Evolutionary conservation across 2,329 filamentous ascomycete species (phyloP).

Genomic region (Blastomyces gilchristii): DNA sequence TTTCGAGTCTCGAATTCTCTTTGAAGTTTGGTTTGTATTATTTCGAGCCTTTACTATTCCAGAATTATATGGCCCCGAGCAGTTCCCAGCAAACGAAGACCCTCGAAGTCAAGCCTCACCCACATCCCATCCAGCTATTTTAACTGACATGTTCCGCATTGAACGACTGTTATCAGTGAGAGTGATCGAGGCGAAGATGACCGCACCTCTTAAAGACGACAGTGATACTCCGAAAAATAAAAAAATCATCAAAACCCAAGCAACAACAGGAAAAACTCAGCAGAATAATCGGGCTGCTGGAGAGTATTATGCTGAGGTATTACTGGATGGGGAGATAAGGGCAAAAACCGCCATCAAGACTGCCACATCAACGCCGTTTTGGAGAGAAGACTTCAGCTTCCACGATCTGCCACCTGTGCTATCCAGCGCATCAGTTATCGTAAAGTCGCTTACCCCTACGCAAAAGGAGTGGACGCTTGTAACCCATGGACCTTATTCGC

Average conservation of each 20-base stretch:
- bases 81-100: slow-evolving; percentile 33
- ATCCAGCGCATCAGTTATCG: slow-evolving; percentile 37
- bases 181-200: slow-evolving; percentile 53
- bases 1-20: slow-evolving; percentile 76
- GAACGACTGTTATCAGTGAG: slow-evolving; percentile 51
- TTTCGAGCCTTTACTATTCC: slow-evolving; percentile 85
- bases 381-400: slow-evolving; percentile 41
- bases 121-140: slow-evolving; percentile 26
- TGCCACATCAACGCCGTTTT: slow-evolving; percentile 38
- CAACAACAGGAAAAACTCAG: slow-evolving; percentile 19
- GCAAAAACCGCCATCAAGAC: slow-evolving; percentile 41
- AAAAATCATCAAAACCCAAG: slow-evolving; percentile 26
- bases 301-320: slow-evolving; percentile 40
- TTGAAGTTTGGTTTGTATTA: slow-evolving; percentile 94
- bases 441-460: slow-evolving; percentile 38
- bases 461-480: slow-evolving; percentile 43
- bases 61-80: slow-evolving; percentile 68
- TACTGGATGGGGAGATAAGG: slow-evolving; percentile 40
- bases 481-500: slow-evolving; percentile 34
- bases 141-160: slow-evolving; percentile 55
- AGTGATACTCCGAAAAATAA: slow-evolving; percentile 25
- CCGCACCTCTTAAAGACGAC: slow-evolving; percentile 26
- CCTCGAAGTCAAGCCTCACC: slow-evolving; percentile 24
- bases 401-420: slow-evolving; percentile 39
- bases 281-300: slow-evolving; percentile 21